Percentiles rank a stretch among this genome's conserved stretches.
These are phyloP conservation scores for Clavispora phyllophila DNA, from an alignment of 805 yeast species.

Conservation along the genomic window DNA sequence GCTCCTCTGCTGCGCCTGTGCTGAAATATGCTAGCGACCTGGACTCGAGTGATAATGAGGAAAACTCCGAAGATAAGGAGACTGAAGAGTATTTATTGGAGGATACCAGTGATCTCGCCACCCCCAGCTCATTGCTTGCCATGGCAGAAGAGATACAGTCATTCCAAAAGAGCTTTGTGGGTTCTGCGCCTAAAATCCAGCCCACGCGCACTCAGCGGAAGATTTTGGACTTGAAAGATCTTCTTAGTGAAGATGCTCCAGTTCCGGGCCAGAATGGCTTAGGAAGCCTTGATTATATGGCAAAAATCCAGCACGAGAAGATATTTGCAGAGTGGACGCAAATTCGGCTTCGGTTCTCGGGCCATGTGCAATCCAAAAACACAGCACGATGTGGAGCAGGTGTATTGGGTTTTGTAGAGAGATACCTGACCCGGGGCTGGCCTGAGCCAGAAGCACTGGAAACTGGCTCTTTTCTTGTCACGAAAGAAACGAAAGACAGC, in stretches of 20 bases:
- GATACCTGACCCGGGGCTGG: neutral
- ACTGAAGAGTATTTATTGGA: neutral
- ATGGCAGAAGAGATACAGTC: constrained; percentile 5
- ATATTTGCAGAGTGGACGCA: constrained; percentile 32
- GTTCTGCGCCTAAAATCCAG: neutral
- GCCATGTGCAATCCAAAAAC: constrained; percentile 5
- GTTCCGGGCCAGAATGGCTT: neutral
- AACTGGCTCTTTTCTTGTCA: neutral
- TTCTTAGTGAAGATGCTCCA: constrained; percentile 8
- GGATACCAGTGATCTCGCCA: neutral
- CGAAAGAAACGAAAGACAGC: constrained; percentile 2
- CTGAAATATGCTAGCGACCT: constrained; percentile 21
- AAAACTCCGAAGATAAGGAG: constrained; percentile 7
- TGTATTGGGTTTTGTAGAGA: constrained; percentile 4
- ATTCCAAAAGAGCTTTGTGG: neutral
- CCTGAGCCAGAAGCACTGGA: neutral
- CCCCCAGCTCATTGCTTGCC: constrained; percentile 5
- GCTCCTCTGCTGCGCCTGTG: constrained; percentile 2
- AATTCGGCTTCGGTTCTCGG: constrained; percentile 30
- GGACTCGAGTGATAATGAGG: constrained; percentile 16
- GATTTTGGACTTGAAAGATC: constrained; percentile 29
- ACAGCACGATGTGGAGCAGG: constrained; percentile 6
- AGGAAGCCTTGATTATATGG: constrained; percentile 16
- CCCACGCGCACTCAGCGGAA: constrained; percentile 31
- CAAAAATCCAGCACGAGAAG: constrained; percentile 34